phyloP scores from a whole-genome alignment of 495 filamentous ascomycete genomes.

The Penicillium bovifimosum region DNA sequence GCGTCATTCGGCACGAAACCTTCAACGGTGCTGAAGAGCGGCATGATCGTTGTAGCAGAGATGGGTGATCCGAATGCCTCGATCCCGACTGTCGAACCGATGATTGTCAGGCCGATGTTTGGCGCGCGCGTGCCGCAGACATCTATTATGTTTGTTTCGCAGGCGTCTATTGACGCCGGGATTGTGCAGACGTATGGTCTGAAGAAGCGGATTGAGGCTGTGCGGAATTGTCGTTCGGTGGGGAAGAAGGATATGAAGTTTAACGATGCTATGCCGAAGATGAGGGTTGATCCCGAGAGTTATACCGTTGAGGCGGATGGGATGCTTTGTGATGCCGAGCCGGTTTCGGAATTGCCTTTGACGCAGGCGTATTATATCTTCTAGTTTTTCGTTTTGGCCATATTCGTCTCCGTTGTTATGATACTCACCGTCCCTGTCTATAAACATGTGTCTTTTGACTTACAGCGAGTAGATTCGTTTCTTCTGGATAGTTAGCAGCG shows the following conservation, averaged over 20 bases:
- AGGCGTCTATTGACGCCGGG: conserved; percentile 61
- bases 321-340: conserved; percentile 65
- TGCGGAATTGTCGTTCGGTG: conserved; percentile 72
- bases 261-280: conserved; percentile 82
- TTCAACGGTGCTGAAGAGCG: conserved; percentile 76
- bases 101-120: conserved; percentile 86
- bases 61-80: conserved; percentile 96
- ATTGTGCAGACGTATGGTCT: conserved; percentile 66
- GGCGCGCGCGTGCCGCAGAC: conserved; percentile 64
- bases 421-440: background rate
- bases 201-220: conserved; percentile 73
- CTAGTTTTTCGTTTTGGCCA: conserved; percentile 26
- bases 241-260: conserved; percentile 92
- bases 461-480: conserved; percentile 11
- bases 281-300: conserved; percentile 90
- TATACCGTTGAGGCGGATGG: conserved; percentile 91
- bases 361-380: conserved; percentile 80
- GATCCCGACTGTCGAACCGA: conserved; percentile 84
- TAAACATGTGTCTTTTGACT: conserved; percentile 14
- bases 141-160: conserved; percentile 79
- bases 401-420: background rate
- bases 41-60: conserved; percentile 77
- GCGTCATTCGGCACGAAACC: conserved; percentile 89
- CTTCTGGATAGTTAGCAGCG: background rate
- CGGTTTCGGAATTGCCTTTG: conserved; percentile 66